phyloP scores from a whole-genome alignment of 192 early-diverging fungal species.

The Coemansia asiatica region DNA sequence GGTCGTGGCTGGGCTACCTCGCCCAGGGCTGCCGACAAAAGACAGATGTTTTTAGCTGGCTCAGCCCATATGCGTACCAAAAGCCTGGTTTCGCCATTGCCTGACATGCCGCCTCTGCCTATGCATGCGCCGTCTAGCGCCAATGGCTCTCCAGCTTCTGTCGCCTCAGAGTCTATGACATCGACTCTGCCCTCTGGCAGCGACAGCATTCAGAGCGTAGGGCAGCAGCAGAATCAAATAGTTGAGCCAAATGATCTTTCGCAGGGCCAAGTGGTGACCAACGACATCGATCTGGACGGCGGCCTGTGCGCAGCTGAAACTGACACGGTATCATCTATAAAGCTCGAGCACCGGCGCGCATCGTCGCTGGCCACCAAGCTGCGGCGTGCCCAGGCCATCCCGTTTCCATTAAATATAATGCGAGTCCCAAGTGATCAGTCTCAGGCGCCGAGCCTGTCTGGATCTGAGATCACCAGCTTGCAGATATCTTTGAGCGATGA shows the following conservation, averaged over 20 bases:
- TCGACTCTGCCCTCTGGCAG: neutral
- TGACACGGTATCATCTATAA: neutral
- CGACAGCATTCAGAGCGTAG: neutral
- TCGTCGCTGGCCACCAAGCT: constrained; percentile 38
- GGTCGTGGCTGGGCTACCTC: constrained; percentile 42
- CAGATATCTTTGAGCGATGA: constrained; percentile 18
- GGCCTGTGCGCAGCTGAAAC: neutral
- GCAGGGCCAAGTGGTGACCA: neutral
- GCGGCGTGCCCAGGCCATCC: constrained; percentile 36
- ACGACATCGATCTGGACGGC: neutral
- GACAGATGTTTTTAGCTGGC: neutral
- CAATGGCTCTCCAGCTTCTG: neutral
- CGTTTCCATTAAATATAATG: constrained; percentile 41
- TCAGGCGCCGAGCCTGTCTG: neutral
- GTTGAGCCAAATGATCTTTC: too few relatives aligned
- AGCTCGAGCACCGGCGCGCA: constrained; percentile 24
- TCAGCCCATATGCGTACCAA: neutral
- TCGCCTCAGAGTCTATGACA: neutral
- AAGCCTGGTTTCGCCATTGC: neutral
- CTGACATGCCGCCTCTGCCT: neutral
- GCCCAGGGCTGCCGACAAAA: constrained; percentile 6
- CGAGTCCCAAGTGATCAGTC: constrained; percentile 26
- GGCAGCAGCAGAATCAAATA: neutral
- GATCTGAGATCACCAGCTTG: constrained; percentile 9
- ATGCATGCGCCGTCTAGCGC: neutral